phyloP scores from a whole-genome alignment of 495 filamentous ascomycete species.

The Lepraria neglecta region DNA sequence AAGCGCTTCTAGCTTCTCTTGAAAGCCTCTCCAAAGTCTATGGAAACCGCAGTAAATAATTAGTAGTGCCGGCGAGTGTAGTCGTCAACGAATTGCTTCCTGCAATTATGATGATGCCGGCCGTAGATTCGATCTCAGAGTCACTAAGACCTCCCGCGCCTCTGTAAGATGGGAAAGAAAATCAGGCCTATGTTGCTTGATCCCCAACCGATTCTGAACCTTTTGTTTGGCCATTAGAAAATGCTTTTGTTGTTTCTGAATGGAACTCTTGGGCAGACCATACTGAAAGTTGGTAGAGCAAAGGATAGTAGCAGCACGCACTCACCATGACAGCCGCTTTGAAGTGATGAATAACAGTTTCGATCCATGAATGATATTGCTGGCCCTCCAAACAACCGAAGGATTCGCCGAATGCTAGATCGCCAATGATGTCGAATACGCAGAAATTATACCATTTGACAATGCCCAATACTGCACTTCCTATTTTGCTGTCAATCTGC shows the following conservation, averaged over 20 bases:
- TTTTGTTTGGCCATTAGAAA: neutral
- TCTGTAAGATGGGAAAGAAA: neutral
- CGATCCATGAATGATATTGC: neutral
- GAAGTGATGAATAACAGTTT: neutral
- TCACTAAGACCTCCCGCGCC: neutral
- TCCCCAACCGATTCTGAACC: neutral
- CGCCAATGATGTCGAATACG: neutral
- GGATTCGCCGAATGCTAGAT: neutral
- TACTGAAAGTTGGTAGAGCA: neutral
- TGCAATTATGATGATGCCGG: neutral
- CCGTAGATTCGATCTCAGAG: neutral
- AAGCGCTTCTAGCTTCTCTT: neutral
- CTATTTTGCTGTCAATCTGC: neutral
- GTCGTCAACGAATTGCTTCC: neutral
- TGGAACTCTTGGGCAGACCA: neutral
- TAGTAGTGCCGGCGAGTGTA: neutral
- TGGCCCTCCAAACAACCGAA: neutral
- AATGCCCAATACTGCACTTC: conserved; percentile 33
- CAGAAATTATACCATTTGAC: conserved; percentile 12
- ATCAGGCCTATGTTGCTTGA: neutral
- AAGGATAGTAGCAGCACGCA: neutral
- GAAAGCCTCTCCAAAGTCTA: neutral
- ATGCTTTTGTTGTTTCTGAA: neutral
- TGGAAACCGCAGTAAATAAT: neutral
- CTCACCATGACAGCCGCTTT: neutral